Percentiles rank a stretch among this genome's conserved stretches.
These are phyloP conservation scores for Periconia sp. DNA, from an alignment of 2,329 filamentous ascomycete species.

Conservation along the genomic window DNA sequence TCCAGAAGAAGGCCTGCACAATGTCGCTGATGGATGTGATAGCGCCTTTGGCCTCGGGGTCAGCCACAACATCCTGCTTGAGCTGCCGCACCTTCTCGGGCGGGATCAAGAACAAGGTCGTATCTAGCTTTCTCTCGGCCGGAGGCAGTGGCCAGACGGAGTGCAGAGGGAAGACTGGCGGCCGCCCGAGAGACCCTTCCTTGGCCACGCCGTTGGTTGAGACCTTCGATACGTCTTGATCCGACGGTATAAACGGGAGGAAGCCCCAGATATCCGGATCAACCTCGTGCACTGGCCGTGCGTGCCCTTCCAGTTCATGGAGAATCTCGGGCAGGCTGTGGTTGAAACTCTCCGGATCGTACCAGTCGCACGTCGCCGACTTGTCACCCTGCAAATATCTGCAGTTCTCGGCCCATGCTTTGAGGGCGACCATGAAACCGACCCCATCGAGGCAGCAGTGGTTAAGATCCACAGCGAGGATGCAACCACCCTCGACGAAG, in stretches of 20 bases:
- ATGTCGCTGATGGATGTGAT: constrained; percentile 47
- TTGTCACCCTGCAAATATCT: constrained; percentile 26
- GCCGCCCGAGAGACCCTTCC: constrained; percentile 4
- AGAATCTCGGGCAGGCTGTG: constrained; percentile 29
- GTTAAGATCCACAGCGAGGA: constrained; percentile 24
- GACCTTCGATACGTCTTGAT: constrained; percentile 11
- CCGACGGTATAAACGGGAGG: constrained; percentile 22
- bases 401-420: constrained; percentile 33
- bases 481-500: constrained; percentile 33
- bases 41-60: constrained; percentile 26
- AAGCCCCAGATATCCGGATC: constrained; percentile 24
- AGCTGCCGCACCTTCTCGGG: constrained; percentile 33
- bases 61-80: constrained; percentile 34
- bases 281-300: constrained; percentile 16
- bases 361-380: constrained; percentile 27
- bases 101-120: constrained; percentile 42
- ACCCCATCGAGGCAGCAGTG: constrained; percentile 28
- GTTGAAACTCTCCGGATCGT: constrained; percentile 27
- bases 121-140: constrained; percentile 31
- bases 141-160: constrained; percentile 36
- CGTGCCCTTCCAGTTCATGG: constrained; percentile 22
- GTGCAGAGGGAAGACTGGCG: constrained; percentile 30
- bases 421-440: constrained; percentile 27
- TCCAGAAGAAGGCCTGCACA: constrained; percentile 51
- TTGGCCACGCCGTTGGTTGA: not conserved